A percentile compares a stretch with the other conserved stretches of the same genome.
These are phyloP conservation scores for Nitzschia sp. DNA, from an alignment of 108 stramenopile genomes.

Conservation along the genomic window DNA sequence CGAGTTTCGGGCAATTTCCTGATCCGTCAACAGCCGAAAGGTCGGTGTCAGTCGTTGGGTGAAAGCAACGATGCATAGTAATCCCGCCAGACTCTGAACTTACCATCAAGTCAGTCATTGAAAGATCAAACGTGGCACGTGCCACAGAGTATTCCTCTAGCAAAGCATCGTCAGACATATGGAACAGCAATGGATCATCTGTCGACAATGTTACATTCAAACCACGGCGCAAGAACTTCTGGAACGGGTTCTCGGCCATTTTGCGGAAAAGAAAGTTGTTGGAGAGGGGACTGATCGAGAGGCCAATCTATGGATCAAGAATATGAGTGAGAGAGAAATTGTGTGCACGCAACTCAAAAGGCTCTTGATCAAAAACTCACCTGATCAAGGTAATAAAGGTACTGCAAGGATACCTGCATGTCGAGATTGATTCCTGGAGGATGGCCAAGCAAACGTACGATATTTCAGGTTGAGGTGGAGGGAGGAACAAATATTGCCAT, in stretches of 20 bases:
- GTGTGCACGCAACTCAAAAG: neutral
- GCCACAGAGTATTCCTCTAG: conserved; percentile 99
- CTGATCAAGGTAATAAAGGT: conserved; percentile 97
- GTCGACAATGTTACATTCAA: conserved; percentile 97
- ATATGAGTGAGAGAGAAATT: neutral
- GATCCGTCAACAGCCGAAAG: neutral
- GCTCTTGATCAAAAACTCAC: conserved; percentile 22
- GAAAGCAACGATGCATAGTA: neutral
- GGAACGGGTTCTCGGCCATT: conserved; percentile 92
- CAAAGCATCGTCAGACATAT: conserved; percentile 97
- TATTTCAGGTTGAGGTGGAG: neutral
- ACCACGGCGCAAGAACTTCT: conserved; percentile 80
- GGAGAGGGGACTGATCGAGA: conserved; percentile 92
- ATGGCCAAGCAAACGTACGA: neutral
- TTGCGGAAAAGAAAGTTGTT: conserved; percentile 99
- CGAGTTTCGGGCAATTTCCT: conserved; percentile 95
- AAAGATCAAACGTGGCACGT: conserved; percentile 93
- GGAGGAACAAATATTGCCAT: neutral
- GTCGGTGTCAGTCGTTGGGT: neutral
- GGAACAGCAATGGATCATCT: conserved; percentile 98
- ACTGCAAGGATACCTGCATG: conserved; percentile 93
- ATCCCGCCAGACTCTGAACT: neutral
- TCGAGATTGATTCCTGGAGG: conserved; percentile 84
- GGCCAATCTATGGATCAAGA: conserved; percentile 58
- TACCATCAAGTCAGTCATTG: conserved; percentile 92